Base-by-base conservation (phyloP, 192 early-diverging fungal species). In the Coemansia erecta region DNA sequence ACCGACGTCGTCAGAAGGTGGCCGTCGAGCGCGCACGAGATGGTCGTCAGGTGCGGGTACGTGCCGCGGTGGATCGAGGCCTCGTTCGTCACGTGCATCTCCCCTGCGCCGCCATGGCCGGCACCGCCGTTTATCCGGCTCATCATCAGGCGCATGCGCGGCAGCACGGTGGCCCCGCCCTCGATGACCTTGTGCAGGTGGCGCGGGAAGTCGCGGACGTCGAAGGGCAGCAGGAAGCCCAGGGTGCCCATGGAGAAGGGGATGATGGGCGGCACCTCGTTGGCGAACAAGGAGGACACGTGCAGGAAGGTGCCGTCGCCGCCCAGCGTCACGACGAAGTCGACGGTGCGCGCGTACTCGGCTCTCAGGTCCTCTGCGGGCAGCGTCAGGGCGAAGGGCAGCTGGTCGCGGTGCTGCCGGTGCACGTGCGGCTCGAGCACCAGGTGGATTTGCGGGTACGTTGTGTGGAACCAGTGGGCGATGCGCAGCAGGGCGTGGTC, bases 241-340 rank as follows among this genome's bases (percentile, higher is more conserved):
- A 97, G 68, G 5, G 93, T 93, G 11, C 94, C 94, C 77, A 97
- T 80, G 9, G 94, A 97, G 52, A 97, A 97, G 9, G 92, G 92
- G 44, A 95, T 74, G n/a, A 97, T 85, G 9, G 94, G 94, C 21
- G 94, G 94, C 8, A 87, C 88, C 11, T 79, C 70, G 19, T 74
- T 66, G 14, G 82, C 81, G 67, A 96, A 96, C 24, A 95, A 68
- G 9, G 87, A 90, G 3, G 91, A 90, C 1, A 90, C 80, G 60
- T 96, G 92, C 53, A 96, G 81, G 47, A 96, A 89, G 6, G 94
- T 96, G 19, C 94, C 94, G 62, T 95, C 93, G 24, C 94, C 93
- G 33, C 93, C 94, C 10, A 96, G 77, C n/a, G 93, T 93, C n/a
- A 96, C 81, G 6, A 88, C 91, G 64, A 93, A 88, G 66, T 96